Conservation (phyloP, 306 rosid genomes). For the Herpetospermum pedunculosum region DNA sequence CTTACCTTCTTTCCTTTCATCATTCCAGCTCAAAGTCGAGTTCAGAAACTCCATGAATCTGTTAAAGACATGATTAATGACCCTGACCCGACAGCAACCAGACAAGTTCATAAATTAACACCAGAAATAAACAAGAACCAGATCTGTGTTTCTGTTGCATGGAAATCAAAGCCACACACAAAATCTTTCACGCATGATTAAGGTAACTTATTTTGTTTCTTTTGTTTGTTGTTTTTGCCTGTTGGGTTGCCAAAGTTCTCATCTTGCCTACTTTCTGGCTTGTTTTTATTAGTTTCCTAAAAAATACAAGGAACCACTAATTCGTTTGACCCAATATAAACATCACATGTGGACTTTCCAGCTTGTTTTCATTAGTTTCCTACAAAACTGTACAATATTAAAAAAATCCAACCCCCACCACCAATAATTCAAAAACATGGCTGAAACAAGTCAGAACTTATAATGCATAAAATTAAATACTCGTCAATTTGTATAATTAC, state of each 20-base stretch:
- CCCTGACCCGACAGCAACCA: neutral
- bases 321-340: neutral
- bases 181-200: neutral
- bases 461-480: conserved; percentile 5
- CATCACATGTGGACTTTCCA: neutral
- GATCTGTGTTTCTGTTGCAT: neutral
- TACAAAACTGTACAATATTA: neutral
- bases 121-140: neutral
- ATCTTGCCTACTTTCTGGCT: neutral
- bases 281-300: neutral
- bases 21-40: neutral
- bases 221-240: too few relatives aligned
- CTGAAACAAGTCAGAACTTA: neutral
- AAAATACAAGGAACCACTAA: neutral
- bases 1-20: neutral
- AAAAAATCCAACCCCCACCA: neutral
- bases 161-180: neutral
- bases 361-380: too few relatives aligned
- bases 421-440: neutral
- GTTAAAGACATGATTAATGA: neutral
- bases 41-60: neutral
- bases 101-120: neutral
- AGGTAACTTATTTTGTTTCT: neutral
- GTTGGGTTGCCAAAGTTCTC: too few relatives aligned
- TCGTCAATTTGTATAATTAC: neutral